These are phyloP conservation scores for Nakazawaea ambrosiae DNA, from an alignment of 805 yeast species.

Conservation along the genomic window DNA sequence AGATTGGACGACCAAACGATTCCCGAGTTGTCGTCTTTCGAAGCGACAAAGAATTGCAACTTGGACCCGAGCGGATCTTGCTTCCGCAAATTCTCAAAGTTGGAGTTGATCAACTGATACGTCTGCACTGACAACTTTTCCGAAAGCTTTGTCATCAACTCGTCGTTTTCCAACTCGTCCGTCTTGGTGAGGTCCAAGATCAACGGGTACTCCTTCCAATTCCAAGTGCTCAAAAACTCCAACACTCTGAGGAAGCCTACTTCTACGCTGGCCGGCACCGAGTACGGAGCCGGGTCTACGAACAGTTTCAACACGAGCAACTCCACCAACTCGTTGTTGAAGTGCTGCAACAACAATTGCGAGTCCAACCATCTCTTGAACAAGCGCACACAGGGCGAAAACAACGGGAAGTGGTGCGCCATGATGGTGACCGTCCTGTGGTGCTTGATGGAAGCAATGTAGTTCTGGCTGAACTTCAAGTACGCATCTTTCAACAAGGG, in stretches of 20 bases:
- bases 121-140: conserved; percentile 58
- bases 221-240: conserved; percentile 74
- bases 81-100: conserved; percentile 62
- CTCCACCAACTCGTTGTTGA: conserved; percentile 76
- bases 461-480: conserved; percentile 57
- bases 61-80: conserved; percentile 77
- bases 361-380: conserved; percentile 87
- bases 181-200: conserved; percentile 68
- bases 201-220: conserved; percentile 87
- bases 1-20: conserved; percentile 54
- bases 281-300: conserved; percentile 82
- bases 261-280: conserved; percentile 69
- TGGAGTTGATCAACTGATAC: conserved; percentile 52
- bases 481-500: conserved; percentile 54
- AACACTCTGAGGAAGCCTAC: conserved; percentile 76
- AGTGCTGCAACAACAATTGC: conserved; percentile 66
- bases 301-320: conserved; percentile 77
- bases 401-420: conserved; percentile 63
- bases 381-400: conserved; percentile 73
- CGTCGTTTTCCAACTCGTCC: conserved; percentile 27
- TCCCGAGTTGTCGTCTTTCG: conserved; percentile 84
- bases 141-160: conserved; percentile 36
- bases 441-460: conserved; percentile 67
- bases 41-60: conserved; percentile 75
- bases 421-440: conserved; percentile 70